phyloP scores from a whole-genome alignment of 352 stramenopile species.

The Phytopythium montanum region DNA sequence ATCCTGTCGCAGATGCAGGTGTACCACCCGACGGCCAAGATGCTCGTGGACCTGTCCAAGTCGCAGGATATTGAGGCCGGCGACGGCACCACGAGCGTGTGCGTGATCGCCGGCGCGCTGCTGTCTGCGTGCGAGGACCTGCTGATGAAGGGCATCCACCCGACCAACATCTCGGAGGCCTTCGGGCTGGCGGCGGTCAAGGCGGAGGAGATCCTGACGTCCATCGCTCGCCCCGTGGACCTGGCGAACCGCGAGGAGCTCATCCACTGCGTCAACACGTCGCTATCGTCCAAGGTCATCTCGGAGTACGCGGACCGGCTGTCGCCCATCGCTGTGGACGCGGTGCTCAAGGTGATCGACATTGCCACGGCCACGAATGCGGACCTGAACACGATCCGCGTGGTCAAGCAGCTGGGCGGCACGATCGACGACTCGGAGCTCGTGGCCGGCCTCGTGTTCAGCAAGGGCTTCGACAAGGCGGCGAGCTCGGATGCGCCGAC shows the following conservation, averaged over 20 bases:
- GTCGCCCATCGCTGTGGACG: slow-evolving; percentile 98
- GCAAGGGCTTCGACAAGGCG: slow-evolving; percentile 91
- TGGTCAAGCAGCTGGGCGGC: slow-evolving; percentile 98
- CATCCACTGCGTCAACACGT: slow-evolving; percentile 98
- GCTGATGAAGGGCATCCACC: slow-evolving; percentile 96
- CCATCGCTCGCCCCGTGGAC: slow-evolving; percentile 91
- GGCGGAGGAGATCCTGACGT: slow-evolving; percentile 87
- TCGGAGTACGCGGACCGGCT: slow-evolving; percentile 97
- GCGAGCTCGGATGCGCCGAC: slow-evolving; percentile 41
- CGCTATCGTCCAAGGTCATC: slow-evolving; percentile 97
- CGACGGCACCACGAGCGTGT: slow-evolving; percentile 97
- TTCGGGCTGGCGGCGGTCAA: slow-evolving; percentile 93
- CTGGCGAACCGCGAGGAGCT: slow-evolving; percentile 94
- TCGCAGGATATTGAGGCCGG: slow-evolving; percentile 99
- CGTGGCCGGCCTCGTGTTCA: slow-evolving; percentile 97
- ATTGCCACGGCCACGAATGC: slow-evolving; percentile 92
- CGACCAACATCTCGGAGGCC: slow-evolving; percentile 96
- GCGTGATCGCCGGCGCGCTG: slow-evolving; percentile 98
- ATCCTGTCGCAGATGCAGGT: slow-evolving; percentile 98
- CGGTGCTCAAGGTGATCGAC: slow-evolving; percentile 97
- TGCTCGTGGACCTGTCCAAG: slow-evolving; percentile 99
- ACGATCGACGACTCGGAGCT: slow-evolving; percentile 99
- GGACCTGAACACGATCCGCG: slow-evolving; percentile 97
- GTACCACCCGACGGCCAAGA: slow-evolving; percentile 99
- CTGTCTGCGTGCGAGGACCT: slow-evolving; percentile 94